Percentiles rank a stretch among this genome's conserved stretches.
These are phyloP conservation scores for Apiospora sp. DNA, from an alignment of 2,329 filamentous ascomycete genomes.

Conservation along the genomic window DNA sequence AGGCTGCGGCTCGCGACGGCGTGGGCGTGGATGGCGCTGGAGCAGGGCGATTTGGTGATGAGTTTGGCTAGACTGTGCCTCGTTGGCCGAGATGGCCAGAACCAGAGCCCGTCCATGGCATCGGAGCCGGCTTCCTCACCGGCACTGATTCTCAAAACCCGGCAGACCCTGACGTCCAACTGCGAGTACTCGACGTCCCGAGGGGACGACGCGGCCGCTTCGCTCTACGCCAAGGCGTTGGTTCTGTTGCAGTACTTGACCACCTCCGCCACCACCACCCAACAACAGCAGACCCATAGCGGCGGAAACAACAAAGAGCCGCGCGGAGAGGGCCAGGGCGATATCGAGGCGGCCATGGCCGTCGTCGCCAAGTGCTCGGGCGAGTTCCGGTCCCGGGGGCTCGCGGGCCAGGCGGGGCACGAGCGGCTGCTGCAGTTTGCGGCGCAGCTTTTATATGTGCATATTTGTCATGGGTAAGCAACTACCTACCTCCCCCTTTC, in stretches of 20 bases:
- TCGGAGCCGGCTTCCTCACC: constrained; percentile 40
- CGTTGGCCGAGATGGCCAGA: constrained; percentile 41
- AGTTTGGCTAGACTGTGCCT: constrained; percentile 52
- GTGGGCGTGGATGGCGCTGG: constrained; percentile 74
- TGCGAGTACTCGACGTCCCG: constrained; percentile 65
- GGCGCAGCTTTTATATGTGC: constrained; percentile 70
- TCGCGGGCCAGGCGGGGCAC: constrained; percentile 48
- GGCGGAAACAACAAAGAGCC: constrained; percentile 50
- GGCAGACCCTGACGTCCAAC: constrained; percentile 59
- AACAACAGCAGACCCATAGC: too few species aligned
- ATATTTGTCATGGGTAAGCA: constrained; percentile 65
- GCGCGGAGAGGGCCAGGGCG: constrained; percentile 57
- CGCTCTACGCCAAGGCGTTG: constrained; percentile 66
- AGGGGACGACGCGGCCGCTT: constrained; percentile 56
- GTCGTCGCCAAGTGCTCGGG: constrained; percentile 51
- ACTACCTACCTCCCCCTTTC: not conserved
- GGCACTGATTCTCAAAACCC: constrained; percentile 58
- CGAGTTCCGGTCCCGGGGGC: constrained; percentile 50
- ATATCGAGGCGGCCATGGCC: constrained; percentile 59
- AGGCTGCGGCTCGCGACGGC: constrained; percentile 61
- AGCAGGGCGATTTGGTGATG: constrained; percentile 42
- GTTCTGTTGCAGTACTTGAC: constrained; percentile 74
- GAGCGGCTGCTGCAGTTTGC: constrained; percentile 76
- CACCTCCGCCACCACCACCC: too few species aligned
- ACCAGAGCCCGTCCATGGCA: constrained; percentile 27